These are phyloP conservation scores for Vigna angularis DNA, from an alignment of 306 rosid species.

Conservation along the genomic window DNA sequence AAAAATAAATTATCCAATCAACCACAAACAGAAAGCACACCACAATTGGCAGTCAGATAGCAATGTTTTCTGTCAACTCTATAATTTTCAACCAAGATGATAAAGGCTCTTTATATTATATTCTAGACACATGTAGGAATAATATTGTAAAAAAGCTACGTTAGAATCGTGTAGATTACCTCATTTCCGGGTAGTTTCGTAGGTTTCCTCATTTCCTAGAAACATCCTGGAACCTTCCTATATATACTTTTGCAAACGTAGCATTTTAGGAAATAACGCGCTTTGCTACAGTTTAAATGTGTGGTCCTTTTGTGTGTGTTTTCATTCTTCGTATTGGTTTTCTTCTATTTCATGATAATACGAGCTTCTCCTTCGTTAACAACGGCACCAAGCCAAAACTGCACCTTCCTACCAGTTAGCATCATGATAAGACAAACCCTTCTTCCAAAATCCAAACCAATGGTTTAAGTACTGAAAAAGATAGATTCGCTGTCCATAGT, in stretches of 20 bases:
- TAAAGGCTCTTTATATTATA: neutral
- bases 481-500: neutral
- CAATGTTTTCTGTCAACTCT: neutral
- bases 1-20: neutral
- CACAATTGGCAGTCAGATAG: neutral
- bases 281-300: neutral
- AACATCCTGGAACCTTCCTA: slow-evolving; percentile 31
- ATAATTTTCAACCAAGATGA: neutral
- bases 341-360: neutral
- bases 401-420: neutral
- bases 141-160: neutral
- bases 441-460: slow-evolving; percentile 1
- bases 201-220: neutral
- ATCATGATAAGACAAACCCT: slow-evolving; percentile 12
- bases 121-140: neutral
- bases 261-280: neutral
- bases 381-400: neutral
- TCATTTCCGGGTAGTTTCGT: slow-evolving; percentile 25
- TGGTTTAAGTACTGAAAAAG: too few species aligned
- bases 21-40: neutral
- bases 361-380: slow-evolving; percentile 3
- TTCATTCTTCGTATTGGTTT: neutral
- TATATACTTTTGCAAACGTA: too few species aligned
- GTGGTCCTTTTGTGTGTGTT: neutral
- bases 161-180: neutral